Conservation (phyloP, 192 early-diverging fungal genomes). For the Rhizophagus sp. region DNA sequence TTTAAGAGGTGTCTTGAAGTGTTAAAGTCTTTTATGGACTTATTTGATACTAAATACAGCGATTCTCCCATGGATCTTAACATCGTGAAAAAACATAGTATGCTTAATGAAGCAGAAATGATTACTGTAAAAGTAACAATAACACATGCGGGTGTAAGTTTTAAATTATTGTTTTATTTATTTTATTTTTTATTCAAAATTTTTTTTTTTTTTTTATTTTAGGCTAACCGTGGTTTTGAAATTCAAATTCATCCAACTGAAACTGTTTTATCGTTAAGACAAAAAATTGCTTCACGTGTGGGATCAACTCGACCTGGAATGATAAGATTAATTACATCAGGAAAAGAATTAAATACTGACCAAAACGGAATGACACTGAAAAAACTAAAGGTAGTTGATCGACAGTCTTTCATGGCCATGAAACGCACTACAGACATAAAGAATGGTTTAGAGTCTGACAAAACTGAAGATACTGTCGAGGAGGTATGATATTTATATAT, state of each 20-base stretch:
- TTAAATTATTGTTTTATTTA: neutral
- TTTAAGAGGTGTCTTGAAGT: conserved; percentile 49
- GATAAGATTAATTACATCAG: conserved; percentile 38
- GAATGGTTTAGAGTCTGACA: conserved; percentile 13
- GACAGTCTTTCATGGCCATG: conserved; percentile 37
- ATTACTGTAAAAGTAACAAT: conserved; percentile 41
- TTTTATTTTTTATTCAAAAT: neutral
- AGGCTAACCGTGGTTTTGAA: conserved; percentile 34
- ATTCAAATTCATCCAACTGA: conserved; percentile 38
- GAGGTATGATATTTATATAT: conserved; percentile 3
- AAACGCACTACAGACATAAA: conserved; percentile 24
- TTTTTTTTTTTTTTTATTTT: neutral
- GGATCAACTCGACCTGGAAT: conserved; percentile 32
- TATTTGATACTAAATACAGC: conserved; percentile 32
- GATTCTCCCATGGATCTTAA: conserved; percentile 28
- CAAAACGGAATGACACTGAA: conserved; percentile 41
- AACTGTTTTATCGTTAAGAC: conserved; percentile 37
- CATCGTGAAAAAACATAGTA: conserved; percentile 33
- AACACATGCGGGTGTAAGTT: conserved; percentile 7
- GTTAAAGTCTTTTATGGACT: conserved; percentile 43
- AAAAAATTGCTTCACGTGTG: conserved; percentile 35
- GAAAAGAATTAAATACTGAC: conserved; percentile 37
- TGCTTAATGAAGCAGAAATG: conserved; percentile 45
- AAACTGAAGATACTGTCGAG: neutral
- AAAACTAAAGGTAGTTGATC: conserved; percentile 40